Conservation (phyloP, 75 land plant species). For the Adiantum capillusveneris region DNA sequence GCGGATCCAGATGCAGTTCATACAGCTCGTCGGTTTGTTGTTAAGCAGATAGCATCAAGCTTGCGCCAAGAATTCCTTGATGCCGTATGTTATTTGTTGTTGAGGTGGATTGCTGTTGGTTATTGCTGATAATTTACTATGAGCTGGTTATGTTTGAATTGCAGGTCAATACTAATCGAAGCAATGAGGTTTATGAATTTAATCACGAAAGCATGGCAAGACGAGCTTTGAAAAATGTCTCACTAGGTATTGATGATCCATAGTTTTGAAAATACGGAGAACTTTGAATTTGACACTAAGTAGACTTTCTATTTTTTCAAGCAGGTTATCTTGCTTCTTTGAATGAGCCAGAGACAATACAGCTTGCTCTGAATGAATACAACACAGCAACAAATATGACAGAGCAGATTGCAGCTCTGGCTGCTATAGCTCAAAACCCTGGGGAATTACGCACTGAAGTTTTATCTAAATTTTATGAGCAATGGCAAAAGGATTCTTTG, state of each 20-base stretch:
- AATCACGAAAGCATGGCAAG: slow-evolving; percentile 72
- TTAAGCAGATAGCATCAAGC: slow-evolving; percentile 57
- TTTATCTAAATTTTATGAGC: slow-evolving; percentile 74
- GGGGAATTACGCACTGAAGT: slow-evolving; percentile 60
- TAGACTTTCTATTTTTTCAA: background rate
- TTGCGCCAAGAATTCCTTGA: slow-evolving; percentile 48
- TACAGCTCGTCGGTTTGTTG: slow-evolving; percentile 64
- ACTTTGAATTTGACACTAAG: no score
- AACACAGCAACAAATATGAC: slow-evolving; percentile 84
- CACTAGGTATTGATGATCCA: slow-evolving; percentile 43
- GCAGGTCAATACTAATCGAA: slow-evolving; percentile 53
- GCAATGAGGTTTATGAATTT: slow-evolving; percentile 60
- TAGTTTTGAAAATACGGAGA: no score
- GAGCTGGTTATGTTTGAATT: no score
- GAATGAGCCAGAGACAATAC: slow-evolving; percentile 55
- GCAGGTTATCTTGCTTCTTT: slow-evolving; percentile 69
- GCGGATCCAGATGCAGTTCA: slow-evolving; percentile 99
- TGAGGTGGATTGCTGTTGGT: no score
- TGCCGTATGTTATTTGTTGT: slow-evolving; percentile 26
- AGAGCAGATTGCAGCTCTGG: slow-evolving; percentile 92
- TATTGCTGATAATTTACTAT: no score
- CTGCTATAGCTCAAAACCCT: slow-evolving; percentile 69
- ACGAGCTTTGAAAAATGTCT: slow-evolving; percentile 71
- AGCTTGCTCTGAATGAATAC: slow-evolving; percentile 68
- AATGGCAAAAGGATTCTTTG: slow-evolving; percentile 81